These are phyloP conservation scores for Verticillium zaregamsianum DNA, from an alignment of 2,329 filamentous ascomycete genomes.

Conservation along the genomic window DNA sequence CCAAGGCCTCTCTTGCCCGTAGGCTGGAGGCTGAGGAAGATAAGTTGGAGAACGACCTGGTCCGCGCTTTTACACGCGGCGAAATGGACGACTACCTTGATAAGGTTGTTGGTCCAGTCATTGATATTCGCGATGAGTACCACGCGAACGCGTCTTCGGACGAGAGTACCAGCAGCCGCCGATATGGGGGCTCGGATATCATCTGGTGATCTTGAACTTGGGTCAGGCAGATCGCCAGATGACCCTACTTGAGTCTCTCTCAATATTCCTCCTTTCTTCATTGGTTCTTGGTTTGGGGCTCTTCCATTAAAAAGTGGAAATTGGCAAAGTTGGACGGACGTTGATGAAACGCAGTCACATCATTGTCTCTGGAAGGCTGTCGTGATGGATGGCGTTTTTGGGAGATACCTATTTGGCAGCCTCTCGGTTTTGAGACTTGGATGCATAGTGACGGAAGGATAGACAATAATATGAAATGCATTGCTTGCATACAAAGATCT, in stretches of 20 bases:
- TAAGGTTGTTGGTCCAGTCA: not conserved
- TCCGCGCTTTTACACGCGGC: not conserved
- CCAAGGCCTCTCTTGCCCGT: not conserved
- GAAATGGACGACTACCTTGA: not conserved
- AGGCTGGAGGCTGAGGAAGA: not conserved
- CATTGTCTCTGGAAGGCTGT: not conserved
- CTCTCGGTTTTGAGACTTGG: not conserved
- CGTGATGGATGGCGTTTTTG: not conserved
- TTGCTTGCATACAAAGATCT: not conserved
- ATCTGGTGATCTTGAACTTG: not conserved
- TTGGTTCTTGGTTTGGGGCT: not conserved
- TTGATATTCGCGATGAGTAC: not conserved
- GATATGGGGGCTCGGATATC: too few species aligned
- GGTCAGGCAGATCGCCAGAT: not conserved
- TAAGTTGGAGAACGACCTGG: not conserved
- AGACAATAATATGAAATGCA: not conserved
- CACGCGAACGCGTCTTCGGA: not conserved
- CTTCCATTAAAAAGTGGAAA: not conserved
- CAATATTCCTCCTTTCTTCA: not conserved
- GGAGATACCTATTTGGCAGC: not conserved
- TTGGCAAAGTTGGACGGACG: not conserved
- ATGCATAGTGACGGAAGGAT: not conserved
- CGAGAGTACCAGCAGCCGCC: not conserved
- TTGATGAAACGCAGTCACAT: not conserved
- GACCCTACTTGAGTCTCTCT: not conserved